These are phyloP conservation scores for Kingdonia uniflora DNA, from an alignment of 164 flowering plant species.

Conservation along the genomic window DNA sequence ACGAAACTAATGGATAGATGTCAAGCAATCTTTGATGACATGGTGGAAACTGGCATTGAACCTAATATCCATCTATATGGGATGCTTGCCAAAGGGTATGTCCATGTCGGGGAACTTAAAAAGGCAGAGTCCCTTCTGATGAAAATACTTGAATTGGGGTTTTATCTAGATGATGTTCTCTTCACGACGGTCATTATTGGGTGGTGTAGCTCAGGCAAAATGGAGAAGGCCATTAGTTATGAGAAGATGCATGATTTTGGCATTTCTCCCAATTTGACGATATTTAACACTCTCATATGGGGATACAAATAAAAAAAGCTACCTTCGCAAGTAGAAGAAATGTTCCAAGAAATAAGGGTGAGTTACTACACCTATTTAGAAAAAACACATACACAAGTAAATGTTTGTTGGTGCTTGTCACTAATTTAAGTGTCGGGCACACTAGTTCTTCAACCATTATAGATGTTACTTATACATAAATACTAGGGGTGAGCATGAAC, in stretches of 20 bases:
- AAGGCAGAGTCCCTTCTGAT: conserved; percentile 62
- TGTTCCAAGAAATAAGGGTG: conserved; percentile 25
- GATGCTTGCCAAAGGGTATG: conserved; percentile 91
- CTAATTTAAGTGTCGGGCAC: too few species aligned
- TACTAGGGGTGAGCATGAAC: too few species aligned
- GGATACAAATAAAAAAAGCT: conserved; percentile 79
- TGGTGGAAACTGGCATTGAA: conserved; percentile 62
- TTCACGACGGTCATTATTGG: conserved; percentile 90
- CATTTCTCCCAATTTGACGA: conserved; percentile 64
- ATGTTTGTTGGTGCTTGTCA: too few species aligned
- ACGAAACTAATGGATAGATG: conserved; percentile 79
- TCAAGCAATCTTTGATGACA: conserved; percentile 63
- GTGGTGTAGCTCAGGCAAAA: conserved; percentile 79
- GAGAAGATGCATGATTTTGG: conserved; percentile 52
- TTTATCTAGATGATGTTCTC: conserved; percentile 53
- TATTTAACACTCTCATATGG: conserved; percentile 91
- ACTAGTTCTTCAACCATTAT: too few species aligned
- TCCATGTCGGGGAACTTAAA: conserved; percentile 64
- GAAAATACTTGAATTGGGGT: conserved; percentile 41
- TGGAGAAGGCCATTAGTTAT: conserved; percentile 59
- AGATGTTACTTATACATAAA: too few species aligned
- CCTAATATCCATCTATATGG: conserved; percentile 75
- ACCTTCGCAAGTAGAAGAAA: conserved; percentile 86
- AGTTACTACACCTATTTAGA: too few species aligned
- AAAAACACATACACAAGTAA: too few species aligned